Conservation (phyloP, 495 filamentous ascomycete species). For the Aspergillus kassunensis region DNA sequence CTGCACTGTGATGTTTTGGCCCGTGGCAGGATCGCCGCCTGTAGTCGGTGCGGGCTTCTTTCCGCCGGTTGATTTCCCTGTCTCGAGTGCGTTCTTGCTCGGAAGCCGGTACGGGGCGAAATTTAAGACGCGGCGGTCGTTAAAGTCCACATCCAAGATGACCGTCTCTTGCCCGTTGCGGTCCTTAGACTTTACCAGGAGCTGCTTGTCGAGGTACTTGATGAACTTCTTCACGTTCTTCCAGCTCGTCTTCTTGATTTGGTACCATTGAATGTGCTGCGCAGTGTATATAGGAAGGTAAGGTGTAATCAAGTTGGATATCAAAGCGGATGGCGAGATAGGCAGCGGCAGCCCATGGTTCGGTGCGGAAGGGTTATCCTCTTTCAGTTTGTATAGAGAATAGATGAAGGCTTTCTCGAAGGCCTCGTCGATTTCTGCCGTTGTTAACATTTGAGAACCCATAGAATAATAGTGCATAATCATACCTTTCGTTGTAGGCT, state of each 20-base stretch:
- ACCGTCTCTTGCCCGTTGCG: conserved; percentile 62
- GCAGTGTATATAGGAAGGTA: conserved; percentile 59
- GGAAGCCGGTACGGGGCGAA: conserved; percentile 66
- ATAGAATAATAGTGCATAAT: not conserved
- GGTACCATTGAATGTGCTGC: conserved; percentile 53
- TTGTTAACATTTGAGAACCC: conserved; percentile 18
- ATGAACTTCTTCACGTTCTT: conserved; percentile 74
- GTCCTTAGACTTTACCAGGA: conserved; percentile 62
- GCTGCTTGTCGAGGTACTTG: conserved; percentile 63
- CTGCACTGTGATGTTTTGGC: conserved; percentile 54
- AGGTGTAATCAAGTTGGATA: conserved; percentile 62
- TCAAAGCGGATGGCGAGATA: conserved; percentile 59
- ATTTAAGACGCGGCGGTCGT: conserved; percentile 46
- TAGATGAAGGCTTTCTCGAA: conserved; percentile 68
- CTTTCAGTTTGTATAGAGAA: conserved; percentile 55
- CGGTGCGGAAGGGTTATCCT: conserved; percentile 40
- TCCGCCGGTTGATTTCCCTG: conserved; percentile 31
- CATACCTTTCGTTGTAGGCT: conserved; percentile 55
- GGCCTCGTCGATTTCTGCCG: conserved; percentile 62
- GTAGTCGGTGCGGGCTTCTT: conserved; percentile 39
- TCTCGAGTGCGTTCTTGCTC: conserved; percentile 31
- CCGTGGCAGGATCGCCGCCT: conserved; percentile 47
- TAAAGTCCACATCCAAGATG: conserved; percentile 64
- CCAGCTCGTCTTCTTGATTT: conserved; percentile 73
- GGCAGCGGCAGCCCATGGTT: conserved; percentile 58